phyloP scores from a whole-genome alignment of 2,329 filamentous ascomycete genomes.

The Neonectria magnoliae region DNA sequence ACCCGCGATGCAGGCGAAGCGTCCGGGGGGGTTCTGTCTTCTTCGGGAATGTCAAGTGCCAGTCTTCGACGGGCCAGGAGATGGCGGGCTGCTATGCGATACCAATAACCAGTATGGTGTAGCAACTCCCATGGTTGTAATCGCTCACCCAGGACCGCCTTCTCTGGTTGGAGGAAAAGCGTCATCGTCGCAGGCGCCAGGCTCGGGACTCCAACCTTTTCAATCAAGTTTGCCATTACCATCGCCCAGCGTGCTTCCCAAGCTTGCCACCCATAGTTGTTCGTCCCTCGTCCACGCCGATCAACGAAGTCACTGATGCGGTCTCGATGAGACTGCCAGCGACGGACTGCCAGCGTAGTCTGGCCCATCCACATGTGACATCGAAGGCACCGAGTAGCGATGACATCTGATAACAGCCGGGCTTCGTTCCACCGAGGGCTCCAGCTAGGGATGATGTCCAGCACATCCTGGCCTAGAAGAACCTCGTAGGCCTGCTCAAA shows the following conservation, averaged over 20 bases:
- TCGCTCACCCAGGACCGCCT: constrained; percentile 65
- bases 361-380: constrained; percentile 84
- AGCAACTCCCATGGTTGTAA: constrained; percentile 71
- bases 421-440: constrained; percentile 91
- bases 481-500: constrained; percentile 90
- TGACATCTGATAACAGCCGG: constrained; percentile 83
- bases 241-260: constrained; percentile 84
- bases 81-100: constrained; percentile 68
- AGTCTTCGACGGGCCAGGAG: constrained; percentile 62
- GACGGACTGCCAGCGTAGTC: constrained; percentile 80
- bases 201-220: constrained; percentile 62
- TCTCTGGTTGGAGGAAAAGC: constrained; percentile 67
- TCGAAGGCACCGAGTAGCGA: constrained; percentile 82
- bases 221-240: constrained; percentile 70
- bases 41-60: constrained; percentile 67
- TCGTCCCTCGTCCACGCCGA: constrained; percentile 82
- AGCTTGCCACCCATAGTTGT: constrained; percentile 92
- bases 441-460: constrained; percentile 91
- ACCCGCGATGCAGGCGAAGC: constrained; percentile 57
- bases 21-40: constrained; percentile 63
- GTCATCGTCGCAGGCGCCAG: constrained; percentile 55
- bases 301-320: constrained; percentile 82
- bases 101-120: constrained; percentile 76
- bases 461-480: constrained; percentile 82
- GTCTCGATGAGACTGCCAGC: constrained; percentile 82